phyloP scores from a whole-genome alignment of 2,329 filamentous ascomycete species.

The Drechmeria coniospora region DNA sequence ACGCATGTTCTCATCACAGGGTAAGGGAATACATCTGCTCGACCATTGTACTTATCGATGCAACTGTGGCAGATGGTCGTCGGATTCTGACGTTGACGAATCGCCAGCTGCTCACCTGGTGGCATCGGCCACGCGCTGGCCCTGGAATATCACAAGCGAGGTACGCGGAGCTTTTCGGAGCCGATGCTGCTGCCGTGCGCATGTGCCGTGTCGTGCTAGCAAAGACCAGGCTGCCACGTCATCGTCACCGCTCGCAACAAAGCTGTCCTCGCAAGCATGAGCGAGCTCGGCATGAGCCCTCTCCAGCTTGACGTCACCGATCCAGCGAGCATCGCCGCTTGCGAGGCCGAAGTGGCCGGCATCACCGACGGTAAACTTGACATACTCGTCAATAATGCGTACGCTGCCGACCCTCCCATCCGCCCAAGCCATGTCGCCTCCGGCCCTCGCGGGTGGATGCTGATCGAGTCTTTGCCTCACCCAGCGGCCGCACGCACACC shows the following conservation, averaged over 20 bases:
- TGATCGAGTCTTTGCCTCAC: neutral
- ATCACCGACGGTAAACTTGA: conserved; percentile 39
- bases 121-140: conserved; percentile 41
- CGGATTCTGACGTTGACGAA: neutral
- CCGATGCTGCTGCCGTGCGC: neutral
- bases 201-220: neutral
- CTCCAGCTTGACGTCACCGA: conserved; percentile 39
- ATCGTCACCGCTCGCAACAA: conserved; percentile 39
- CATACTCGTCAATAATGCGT: conserved; percentile 46
- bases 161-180: conserved; percentile 17
- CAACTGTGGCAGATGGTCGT: neutral
- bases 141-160: conserved; percentile 34
- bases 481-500: conserved; percentile 33
- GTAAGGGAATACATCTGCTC: too few relatives aligned
- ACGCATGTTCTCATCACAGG: conserved; percentile 35
- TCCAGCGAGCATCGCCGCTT: conserved; percentile 31
- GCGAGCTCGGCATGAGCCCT: conserved; percentile 30
- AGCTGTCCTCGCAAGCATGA: conserved; percentile 30
- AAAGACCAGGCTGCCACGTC: conserved; percentile 24
- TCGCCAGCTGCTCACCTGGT: conserved; percentile 38
- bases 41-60: too few relatives aligned
- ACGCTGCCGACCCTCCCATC: conserved; percentile 7
- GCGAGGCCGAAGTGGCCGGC: conserved; percentile 27
- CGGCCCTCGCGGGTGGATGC: neutral
- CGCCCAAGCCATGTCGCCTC: too few relatives aligned